A percentile compares a stretch with the other conserved stretches of the same genome.
Evolutionary conservation across 441 rosid genomes (phyloP).

Genomic region (Daphne laureola): DNA sequence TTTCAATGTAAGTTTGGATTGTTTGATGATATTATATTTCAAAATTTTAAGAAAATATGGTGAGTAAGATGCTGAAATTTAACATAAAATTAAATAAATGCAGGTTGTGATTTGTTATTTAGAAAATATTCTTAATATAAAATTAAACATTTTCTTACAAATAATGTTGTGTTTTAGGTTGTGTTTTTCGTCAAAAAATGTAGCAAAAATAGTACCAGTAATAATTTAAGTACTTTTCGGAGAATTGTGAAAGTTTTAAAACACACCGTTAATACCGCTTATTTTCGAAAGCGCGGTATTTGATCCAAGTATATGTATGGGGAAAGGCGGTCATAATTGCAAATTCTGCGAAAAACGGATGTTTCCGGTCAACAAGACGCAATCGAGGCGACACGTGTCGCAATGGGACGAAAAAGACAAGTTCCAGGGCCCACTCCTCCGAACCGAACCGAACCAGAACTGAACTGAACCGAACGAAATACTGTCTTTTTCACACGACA

Average conservation of each 20-base stretch:
- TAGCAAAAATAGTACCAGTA: no score
- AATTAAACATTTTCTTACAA: background rate
- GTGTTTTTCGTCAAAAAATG: no score
- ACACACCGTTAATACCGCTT: background rate
- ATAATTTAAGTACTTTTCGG: no score
- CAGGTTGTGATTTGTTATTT: no score
- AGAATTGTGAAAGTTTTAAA: no score
- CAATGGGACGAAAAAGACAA: slow-evolving; percentile 26
- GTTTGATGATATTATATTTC: background rate
- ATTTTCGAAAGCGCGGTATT: background rate
- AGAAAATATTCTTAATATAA: background rate
- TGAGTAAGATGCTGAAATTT: no score
- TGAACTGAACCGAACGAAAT: no score
- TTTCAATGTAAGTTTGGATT: no score
- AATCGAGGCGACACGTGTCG: slow-evolving; percentile 21
- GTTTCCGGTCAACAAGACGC: background rate
- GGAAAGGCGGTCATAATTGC: slow-evolving; percentile 9
- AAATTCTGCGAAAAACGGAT: slow-evolving; percentile 9
- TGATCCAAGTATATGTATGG: background rate
- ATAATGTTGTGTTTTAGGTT: no score
- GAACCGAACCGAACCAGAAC: no score
- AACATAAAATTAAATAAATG: no score
- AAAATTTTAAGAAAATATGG: background rate
- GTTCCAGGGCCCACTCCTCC: slow-evolving; percentile 7
- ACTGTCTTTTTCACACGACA: no score